Base-by-base conservation (phyloP, 495 filamentous ascomycete genomes). In the Geopyxis carbonaria region DNA sequence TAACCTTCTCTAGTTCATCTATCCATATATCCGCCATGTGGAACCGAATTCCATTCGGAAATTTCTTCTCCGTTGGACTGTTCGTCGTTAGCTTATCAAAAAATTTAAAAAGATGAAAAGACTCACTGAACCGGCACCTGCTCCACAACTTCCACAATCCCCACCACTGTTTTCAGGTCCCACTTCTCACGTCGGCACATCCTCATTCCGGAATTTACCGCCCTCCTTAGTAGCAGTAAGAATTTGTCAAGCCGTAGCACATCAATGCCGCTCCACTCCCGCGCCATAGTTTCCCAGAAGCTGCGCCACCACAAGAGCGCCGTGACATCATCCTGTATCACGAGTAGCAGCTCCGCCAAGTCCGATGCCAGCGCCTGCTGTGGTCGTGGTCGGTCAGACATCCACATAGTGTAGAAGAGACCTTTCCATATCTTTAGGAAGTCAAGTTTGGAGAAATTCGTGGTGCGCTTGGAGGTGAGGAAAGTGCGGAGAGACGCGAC, bases 381-480 rank as follows among this genome's bases (percentile, higher is more conserved):
- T 8, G 79, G 73, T 43, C 76, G 64, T 14, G 84, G 78, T 34
- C 80, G 80, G 62, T 93, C 86, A 57, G 76, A 83, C 76, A 93
- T 87, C 76, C 82, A 93, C 59, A 6, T 61, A 76, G 84, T 89
- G 69, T 79, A 95, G 64, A 91, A 95, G 18, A 97, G 73, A 24
- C 87, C 89, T 60, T 93, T 93, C 84, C 86, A 93, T 44, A 97
- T 68, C 62, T 94, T 93, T 39, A 91, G 66, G 22, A 81, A 64
- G 34, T 97, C 87, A 46, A 91, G 59, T 14, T 73, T 64, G 10
- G 70, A 64, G 40, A 97, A 72, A 11, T 7, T 7, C 7, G 25
- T 7, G 24, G 69, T 60, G 19, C 70, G 70, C 22, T 71, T 70
- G 14, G 73, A 72, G 42, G 62, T 61, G 52, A 97, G 73, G 62